phyloP scores from a whole-genome alignment of 371 early-diverging fungal species.

The Thermomucor indicae-seudaticae region DNA sequence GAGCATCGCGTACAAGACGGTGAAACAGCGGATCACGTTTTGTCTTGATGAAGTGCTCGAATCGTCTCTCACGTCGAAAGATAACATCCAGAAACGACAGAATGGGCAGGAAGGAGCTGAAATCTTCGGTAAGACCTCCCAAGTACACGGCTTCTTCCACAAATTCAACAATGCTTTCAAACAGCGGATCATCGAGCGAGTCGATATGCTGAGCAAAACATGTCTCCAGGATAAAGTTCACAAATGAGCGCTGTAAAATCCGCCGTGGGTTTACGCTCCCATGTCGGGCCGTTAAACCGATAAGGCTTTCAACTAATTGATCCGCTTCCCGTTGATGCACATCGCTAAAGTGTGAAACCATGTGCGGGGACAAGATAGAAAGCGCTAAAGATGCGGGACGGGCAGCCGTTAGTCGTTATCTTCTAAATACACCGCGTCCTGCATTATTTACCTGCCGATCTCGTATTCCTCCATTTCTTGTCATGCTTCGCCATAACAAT shows the following conservation, averaged over 20 bases:
- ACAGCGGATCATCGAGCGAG: constrained; percentile 9
- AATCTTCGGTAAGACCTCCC: constrained; percentile 6
- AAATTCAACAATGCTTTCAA: background rate
- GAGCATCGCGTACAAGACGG: background rate
- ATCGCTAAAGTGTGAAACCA: constrained; percentile 2
- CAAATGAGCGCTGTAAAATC: constrained; percentile 1
- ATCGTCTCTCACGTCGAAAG: background rate
- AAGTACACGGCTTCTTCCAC: background rate
- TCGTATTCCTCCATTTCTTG: constrained; percentile 11
- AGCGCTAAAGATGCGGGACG: too few species aligned
- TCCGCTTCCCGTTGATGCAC: constrained; percentile 8
- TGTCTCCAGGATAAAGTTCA: constrained; percentile 9
- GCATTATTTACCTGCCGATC: constrained; percentile 5
- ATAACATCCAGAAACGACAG: constrained; percentile 4
- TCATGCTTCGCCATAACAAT: constrained; percentile 3
- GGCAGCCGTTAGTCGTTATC: too few species aligned
- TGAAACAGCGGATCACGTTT: constrained; percentile 2
- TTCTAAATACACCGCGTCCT: background rate
- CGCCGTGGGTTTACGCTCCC: constrained; percentile 2
- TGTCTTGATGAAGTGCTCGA: background rate
- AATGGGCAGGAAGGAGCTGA: constrained; percentile 10
- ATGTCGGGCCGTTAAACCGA: background rate
- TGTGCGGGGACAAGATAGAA: constrained; percentile 9
- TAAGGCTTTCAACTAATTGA: constrained; percentile 3
- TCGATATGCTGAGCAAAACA: constrained; percentile 8